phyloP scores from a whole-genome alignment of 768 basidiomycete species.

The Termitomyces titanicus region DNA sequence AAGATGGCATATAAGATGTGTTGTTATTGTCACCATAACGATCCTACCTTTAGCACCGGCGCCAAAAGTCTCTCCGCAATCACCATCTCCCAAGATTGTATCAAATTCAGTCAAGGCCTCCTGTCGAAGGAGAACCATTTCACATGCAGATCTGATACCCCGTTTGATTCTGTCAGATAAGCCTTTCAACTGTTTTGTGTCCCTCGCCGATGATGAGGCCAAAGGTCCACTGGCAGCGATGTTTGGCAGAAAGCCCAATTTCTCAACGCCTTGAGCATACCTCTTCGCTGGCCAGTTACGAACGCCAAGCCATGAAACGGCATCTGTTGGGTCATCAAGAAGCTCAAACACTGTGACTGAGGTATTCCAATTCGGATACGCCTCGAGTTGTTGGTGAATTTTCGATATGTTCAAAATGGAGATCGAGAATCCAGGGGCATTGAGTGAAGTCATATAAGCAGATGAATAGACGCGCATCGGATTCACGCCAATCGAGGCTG shows the following conservation, averaged over 20 bases:
- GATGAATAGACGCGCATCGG: constrained; percentile 43
- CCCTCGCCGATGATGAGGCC: not conserved
- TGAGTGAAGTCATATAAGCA: constrained; percentile 56
- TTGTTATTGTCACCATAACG: not conserved
- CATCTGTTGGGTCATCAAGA: constrained; percentile 41
- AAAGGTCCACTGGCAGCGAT: not conserved
- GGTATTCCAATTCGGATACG: not conserved
- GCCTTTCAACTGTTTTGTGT: not conserved
- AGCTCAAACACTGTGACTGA: constrained; percentile 25
- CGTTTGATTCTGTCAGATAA: constrained; percentile 16
- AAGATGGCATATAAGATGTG: not conserved
- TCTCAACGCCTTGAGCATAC: not conserved
- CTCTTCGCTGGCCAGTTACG: constrained; percentile 23
- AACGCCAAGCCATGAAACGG: constrained; percentile 36
- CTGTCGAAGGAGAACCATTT: constrained; percentile 41
- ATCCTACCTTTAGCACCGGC: constrained; percentile 37
- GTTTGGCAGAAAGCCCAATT: not conserved
- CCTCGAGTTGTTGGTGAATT: constrained; percentile 15
- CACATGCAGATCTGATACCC: constrained; percentile 35
- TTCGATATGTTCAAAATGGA: constrained; percentile 46
- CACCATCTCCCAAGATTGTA: constrained; percentile 60
- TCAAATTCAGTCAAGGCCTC: constrained; percentile 55
- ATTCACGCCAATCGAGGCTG: constrained; percentile 26
- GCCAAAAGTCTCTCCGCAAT: constrained; percentile 57
- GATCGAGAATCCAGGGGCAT: constrained; percentile 56